A percentile compares a stretch with the other conserved stretches of the same genome.
Conservation (phyloP, 2,329 filamentous ascomycete genomes). For the Alternaria sp. region DNA sequence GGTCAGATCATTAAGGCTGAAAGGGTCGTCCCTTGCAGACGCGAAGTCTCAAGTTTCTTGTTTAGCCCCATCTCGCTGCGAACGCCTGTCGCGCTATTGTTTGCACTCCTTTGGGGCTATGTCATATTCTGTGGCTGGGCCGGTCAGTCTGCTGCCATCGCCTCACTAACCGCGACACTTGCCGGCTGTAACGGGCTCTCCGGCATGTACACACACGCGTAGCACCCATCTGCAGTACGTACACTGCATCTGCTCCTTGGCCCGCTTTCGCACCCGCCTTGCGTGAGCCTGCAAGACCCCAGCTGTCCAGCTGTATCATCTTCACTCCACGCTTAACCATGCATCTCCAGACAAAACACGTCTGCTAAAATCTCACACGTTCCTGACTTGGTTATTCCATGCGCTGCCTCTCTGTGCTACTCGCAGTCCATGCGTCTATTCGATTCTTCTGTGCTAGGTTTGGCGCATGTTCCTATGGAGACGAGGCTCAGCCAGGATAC, state of each 20-base stretch:
- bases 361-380: background rate
- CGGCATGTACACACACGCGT: background rate
- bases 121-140: constrained; percentile 16
- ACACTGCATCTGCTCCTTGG: constrained; percentile 3
- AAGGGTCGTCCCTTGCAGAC: constrained; percentile 21
- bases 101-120: background rate
- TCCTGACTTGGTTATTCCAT: background rate
- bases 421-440: background rate
- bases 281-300: background rate
- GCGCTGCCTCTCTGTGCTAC: background rate
- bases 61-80: constrained; percentile 20
- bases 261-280: background rate
- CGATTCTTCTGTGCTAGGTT: background rate
- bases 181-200: constrained; percentile 8
- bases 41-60: constrained; percentile 18
- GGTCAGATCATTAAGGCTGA: constrained; percentile 12
- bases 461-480: constrained; percentile 16
- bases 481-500: constrained; percentile 17
- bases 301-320: background rate
- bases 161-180: constrained; percentile 7
- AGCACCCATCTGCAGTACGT: constrained; percentile 7
- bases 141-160: constrained; percentile 1
- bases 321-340: background rate
- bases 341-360: background rate
- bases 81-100: constrained; percentile 18